Conservation (phyloP, 441 rosid genomes). For the Brassica balearica region DNA sequence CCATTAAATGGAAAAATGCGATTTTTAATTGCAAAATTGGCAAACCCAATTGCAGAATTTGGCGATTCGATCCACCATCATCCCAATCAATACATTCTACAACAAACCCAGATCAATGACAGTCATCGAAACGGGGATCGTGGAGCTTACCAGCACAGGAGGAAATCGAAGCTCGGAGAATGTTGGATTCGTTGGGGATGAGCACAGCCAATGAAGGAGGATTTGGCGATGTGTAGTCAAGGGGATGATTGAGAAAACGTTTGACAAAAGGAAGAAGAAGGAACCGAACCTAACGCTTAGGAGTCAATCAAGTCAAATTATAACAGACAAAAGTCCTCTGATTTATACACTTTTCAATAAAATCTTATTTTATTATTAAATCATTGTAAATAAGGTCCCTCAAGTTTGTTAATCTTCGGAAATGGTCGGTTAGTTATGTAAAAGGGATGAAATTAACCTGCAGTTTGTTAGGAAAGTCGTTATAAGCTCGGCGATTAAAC, state of each 20-base stretch:
- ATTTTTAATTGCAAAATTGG: neutral
- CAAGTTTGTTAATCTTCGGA: slow-evolving; percentile 9
- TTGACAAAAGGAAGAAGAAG: neutral
- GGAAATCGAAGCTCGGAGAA: neutral
- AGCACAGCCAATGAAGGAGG: slow-evolving; percentile 22
- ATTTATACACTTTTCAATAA: neutral
- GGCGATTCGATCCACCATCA: slow-evolving; percentile 15
- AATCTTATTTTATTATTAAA: neutral
- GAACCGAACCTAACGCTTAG: slow-evolving; percentile 23
- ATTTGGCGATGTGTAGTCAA: slow-evolving; percentile 10
- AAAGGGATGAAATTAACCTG: neutral
- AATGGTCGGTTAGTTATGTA: neutral
- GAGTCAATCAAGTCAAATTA: slow-evolving; percentile 25
- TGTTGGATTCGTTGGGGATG: slow-evolving; percentile 14
- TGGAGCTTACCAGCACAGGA: slow-evolving; percentile 40
- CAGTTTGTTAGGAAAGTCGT: neutral
- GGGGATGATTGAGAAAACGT: slow-evolving; percentile 19
- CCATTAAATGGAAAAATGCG: neutral
- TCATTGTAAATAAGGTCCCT: slow-evolving; percentile 22
- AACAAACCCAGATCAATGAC: slow-evolving; percentile 19
- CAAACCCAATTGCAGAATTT: slow-evolving; percentile 17
- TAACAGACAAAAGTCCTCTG: slow-evolving; percentile 2
- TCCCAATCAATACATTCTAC: neutral
- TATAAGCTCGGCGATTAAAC: neutral
- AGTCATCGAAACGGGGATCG: neutral